Evolutionary conservation across 768 basidiomycete species (phyloP), one percentile per base, ranked within the genome.

Genomic region (Clitopilus passeckerianus): DNA sequence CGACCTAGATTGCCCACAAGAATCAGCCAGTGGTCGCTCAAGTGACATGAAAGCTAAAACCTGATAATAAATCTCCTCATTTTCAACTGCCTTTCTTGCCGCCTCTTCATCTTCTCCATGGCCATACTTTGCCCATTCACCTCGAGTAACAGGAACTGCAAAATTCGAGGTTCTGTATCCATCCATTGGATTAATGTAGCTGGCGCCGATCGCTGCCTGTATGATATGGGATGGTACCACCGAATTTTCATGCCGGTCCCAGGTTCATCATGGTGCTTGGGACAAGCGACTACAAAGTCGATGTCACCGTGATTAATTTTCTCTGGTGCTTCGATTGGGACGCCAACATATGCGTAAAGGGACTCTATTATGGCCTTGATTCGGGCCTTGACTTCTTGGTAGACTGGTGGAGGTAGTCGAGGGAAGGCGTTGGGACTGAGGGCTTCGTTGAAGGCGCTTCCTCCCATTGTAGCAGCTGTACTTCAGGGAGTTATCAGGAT

Each of bases 221-320:
- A 82, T 72, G 33, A 68, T 46, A 30, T 70, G 70, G 24, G 77
- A 75, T 1, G 78, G 67, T 1, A 75, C 69, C 23, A 34, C 23
- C 54, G 30, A 14, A 15, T 55, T 33, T 14, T 34, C 54, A 27
- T 33, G 50, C 50, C 27, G 33, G n/a, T 56, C 24, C 50, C 53
- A 57, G 9, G 34, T 22, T 56, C 34, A 35, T 12, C 20, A 55
- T 64, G 6, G 34, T 16, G 18, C 33, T 65, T 72, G 7, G 87
- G 82, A n/a, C 65, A 62, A 35, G 79, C 75, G 4, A 88, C 88
- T 20, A 87, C 70, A 55, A 89, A 81, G 67, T 91, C 90, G 22
- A 91, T 65, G 65, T 91, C 90, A 0, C 89, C 89, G 61, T 87
- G 75, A 67, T 86, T 83, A 0, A 56, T 46, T 67, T 91, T 91